These are phyloP conservation scores for Aspergillus flavus DNA, from an alignment of 2,329 filamentous ascomycete genomes.

Conservation along the genomic window DNA sequence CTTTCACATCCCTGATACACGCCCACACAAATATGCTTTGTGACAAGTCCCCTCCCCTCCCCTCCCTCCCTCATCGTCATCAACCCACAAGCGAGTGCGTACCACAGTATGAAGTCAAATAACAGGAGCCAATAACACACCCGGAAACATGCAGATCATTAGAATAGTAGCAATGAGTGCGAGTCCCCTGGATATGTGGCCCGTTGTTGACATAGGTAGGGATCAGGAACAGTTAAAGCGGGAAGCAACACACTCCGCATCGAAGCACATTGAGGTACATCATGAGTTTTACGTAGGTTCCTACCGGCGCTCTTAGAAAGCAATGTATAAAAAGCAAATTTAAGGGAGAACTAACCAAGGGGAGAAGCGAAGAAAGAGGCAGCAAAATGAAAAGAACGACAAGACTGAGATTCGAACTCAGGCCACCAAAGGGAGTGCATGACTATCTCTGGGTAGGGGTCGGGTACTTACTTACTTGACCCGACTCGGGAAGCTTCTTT, in stretches of 20 bases:
- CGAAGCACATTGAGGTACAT: not conserved
- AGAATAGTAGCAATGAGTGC: not conserved
- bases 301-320: not conserved
- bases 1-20: not conserved
- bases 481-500: not conserved
- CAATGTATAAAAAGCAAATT: not conserved
- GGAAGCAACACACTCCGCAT: not conserved
- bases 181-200: not conserved
- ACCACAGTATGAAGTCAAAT: not conserved
- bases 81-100: not conserved
- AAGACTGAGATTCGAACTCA: slow-evolving; percentile 1
- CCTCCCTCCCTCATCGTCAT: not conserved
- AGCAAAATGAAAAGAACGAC: not conserved
- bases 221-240: not conserved
- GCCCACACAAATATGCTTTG: not conserved
- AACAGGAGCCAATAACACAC: not conserved
- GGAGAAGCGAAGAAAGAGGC: not conserved
- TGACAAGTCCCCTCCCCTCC: not conserved
- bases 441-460: not conserved
- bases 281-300: not conserved
- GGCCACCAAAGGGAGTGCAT: not conserved
- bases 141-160: not conserved
- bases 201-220: not conserved
- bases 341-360: not conserved
- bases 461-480: too few species aligned